Conservation (phyloP, 345 rosid species). For the Euphorbia tirucalli region DNA sequence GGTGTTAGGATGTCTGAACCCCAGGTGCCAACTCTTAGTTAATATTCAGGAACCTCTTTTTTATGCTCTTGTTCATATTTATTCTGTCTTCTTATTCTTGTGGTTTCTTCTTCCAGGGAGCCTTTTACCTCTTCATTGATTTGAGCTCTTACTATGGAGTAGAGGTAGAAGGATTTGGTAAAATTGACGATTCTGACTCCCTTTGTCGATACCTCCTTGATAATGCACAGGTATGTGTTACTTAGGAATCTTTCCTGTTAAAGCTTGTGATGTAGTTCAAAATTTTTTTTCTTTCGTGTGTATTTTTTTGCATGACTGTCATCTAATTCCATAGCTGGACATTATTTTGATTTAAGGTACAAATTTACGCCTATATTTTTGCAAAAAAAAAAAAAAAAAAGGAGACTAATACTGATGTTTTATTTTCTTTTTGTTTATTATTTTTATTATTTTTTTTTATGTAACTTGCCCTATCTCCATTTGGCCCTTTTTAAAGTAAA, state of each 20-base stretch:
- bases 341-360: too few species aligned
- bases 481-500: too few species aligned
- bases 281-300: neutral
- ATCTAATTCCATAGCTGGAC: too few species aligned
- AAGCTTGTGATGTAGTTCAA: neutral
- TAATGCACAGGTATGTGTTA: conserved; percentile 48
- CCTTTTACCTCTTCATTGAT: conserved; percentile 86
- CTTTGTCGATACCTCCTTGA: conserved; percentile 70
- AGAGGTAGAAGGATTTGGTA: conserved; percentile 75
- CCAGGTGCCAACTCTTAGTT: conserved; percentile 48
- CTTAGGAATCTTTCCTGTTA: neutral
- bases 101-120: conserved; percentile 61
- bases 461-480: too few species aligned
- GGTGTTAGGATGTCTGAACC: conserved; percentile 86
- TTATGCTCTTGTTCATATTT: neutral
- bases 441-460: too few species aligned
- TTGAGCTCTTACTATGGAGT: conserved; percentile 79
- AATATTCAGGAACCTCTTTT: neutral
- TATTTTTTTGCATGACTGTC: too few species aligned
- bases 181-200: conserved; percentile 53
- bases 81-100: neutral
- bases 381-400: too few species aligned
- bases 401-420: too few species aligned
- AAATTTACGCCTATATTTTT: too few species aligned
- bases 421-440: too few species aligned